These are phyloP conservation scores for Podila minutissima DNA, from an alignment of 192 early-diverging fungal genomes.

Conservation along the genomic window DNA sequence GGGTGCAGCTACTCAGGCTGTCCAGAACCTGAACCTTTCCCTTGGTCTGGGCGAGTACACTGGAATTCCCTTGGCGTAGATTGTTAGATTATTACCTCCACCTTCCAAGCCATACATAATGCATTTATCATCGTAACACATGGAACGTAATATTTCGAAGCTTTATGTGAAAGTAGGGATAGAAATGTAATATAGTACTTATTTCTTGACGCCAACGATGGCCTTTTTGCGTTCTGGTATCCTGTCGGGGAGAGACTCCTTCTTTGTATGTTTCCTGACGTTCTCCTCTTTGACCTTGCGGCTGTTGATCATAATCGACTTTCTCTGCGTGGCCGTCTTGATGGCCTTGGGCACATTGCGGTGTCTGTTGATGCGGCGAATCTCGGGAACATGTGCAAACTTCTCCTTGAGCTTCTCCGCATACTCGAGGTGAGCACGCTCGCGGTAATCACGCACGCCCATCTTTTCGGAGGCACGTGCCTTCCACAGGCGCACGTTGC, in stretches of 20 bases:
- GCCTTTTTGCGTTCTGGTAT: conserved; percentile 78
- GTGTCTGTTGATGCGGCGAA: conserved; percentile 86
- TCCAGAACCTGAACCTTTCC: conserved; percentile 95
- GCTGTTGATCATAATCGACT: conserved; percentile 83
- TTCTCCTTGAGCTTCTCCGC: conserved; percentile 90
- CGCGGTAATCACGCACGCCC: conserved; percentile 73
- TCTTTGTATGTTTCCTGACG: conserved; percentile 84
- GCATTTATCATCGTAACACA: no score
- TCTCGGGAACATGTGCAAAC: conserved; percentile 91
- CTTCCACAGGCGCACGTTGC: conserved; percentile 98
- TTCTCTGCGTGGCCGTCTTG: conserved; percentile 81
- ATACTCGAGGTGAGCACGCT: conserved; percentile 84
- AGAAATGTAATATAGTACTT: background rate
- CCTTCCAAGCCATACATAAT: no score
- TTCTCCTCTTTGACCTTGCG: conserved; percentile 92
- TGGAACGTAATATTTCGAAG: no score
- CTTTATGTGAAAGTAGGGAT: background rate
- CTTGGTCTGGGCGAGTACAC: conserved; percentile 89
- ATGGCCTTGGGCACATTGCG: conserved; percentile 88
- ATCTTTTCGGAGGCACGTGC: conserved; percentile 89
- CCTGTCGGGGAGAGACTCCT: conserved; percentile 61
- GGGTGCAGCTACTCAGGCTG: conserved; percentile 98
- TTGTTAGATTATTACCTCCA: background rate
- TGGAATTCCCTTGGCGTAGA: conserved; percentile 80
- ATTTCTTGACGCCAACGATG: conserved; percentile 72